phyloP scores from a whole-genome alignment of 345 rosid genomes.

The Rhodamnia rubescens region DNA sequence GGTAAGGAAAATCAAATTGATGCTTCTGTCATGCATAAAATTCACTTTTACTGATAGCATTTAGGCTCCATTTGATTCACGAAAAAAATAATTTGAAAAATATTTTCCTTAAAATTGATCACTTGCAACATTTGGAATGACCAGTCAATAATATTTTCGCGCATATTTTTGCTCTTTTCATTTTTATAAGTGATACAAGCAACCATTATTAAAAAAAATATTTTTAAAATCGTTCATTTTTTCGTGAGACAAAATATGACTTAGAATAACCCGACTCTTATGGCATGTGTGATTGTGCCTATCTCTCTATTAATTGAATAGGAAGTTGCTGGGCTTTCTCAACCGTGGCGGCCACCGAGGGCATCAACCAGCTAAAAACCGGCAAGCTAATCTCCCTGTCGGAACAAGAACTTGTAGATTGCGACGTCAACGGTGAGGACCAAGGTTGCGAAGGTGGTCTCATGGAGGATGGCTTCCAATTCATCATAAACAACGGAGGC shows the following conservation, averaged over 20 bases:
- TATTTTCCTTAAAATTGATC: too few relatives aligned
- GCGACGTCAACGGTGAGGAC: constrained; percentile 8
- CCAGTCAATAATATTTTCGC: too few relatives aligned
- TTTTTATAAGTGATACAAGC: too few relatives aligned
- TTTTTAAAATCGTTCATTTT: neutral
- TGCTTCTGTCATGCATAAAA: too few relatives aligned
- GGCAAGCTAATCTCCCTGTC: constrained; percentile 8
- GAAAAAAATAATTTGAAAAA: too few relatives aligned
- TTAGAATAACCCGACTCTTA: neutral
- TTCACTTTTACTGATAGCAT: too few relatives aligned
- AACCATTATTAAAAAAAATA: too few relatives aligned
- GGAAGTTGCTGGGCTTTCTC: constrained; percentile 23
- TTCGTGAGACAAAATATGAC: neutral
- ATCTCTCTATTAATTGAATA: neutral
- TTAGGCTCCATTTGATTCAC: too few relatives aligned
- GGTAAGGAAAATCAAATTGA: constrained; percentile 4
- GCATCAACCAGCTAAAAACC: neutral
- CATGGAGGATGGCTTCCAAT: constrained; percentile 20
- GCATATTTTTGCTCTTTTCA: too few relatives aligned
- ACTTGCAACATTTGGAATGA: too few relatives aligned
- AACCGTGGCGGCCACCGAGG: constrained; percentile 4
- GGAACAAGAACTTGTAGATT: constrained; percentile 23
- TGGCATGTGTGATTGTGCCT: fast-evolving
- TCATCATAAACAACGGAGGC: constrained; percentile 13
- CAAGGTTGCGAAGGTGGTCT: constrained; percentile 21